Evolutionary conservation across 805 yeast species (phyloP), one percentile per base, ranked within the genome.

Genomic region (Metschnikowia continentalis): DNA sequence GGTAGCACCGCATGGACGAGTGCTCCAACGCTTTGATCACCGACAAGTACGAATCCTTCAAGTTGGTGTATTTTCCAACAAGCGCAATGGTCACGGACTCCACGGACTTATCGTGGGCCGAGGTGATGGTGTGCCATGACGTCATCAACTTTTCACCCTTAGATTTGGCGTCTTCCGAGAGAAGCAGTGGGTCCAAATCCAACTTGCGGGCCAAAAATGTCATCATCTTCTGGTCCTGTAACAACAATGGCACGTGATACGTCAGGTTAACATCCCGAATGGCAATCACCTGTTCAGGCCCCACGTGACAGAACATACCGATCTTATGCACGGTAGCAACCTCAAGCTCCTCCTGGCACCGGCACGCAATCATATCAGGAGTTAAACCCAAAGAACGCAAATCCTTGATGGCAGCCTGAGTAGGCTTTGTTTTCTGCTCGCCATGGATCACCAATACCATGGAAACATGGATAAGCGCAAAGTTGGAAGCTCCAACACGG

Each of bases 241-340:
- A 80, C 67, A 94, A 77, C 58, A 94, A 77, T 43, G 99, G 99
- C 62, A 94, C 98, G 68, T 94, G 99, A 71, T 94, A 94, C 43
- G 98, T 92, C 11, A 97, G 89, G 75, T 88, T 88, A 61, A 94
- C 96, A 71, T 94, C 99, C 66, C 91, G 96, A 49, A 94, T 96
- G 46, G 96, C 97, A 60, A 94, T 80, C 44, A 94, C 98, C 76
- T 95, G 98, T 51, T 92, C 90, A n/a, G 96, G 88, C 32, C 97
- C 97, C 60, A 94, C 99, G 66, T 94, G 98, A 71, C 98, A 92
- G 75, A 94, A 94, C 98, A 94, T 94, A 53, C 97, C 94, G 65
- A 94, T 92, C 74, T 94, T 94, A 57, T 88, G 92, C 65, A 86
- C 88, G n/a, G 97, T 90, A 57, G 90, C 83, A 52, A 73, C 72